Base-by-base conservation (phyloP, 2,329 filamentous ascomycete species). In the Orbilia blumenaviensis region DNA sequence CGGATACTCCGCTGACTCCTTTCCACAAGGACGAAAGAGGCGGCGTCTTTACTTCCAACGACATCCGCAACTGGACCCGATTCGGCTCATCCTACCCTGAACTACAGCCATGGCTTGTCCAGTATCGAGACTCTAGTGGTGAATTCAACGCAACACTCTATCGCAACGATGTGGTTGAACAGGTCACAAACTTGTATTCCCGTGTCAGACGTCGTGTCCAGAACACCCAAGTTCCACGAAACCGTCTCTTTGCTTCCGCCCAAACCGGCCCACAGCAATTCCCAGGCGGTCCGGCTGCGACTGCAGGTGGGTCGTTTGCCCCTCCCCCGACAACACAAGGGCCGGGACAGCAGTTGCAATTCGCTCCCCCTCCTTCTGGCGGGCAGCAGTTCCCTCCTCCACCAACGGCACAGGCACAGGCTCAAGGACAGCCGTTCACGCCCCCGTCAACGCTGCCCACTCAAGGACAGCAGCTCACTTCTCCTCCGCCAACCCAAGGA, bases 21-120 rank as follows among this genome's bases (percentile, higher is more conserved):
- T 75, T 75, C 71, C 71, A 68, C 38, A 68, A 58, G 36, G 71
- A 75, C 27, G 27, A 44, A 0, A 14, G 34, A 5, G 63, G 63
- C 29, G n/a, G 44, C 21, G 38, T 64, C 56, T 75, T 41, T 34
- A 68, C 4, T n/a, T 75, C 71, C 36, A 52, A 75, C 29, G 71
- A 75, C 4, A 23, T 67, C 71, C 34, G 63, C 14, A 50, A 75
- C 32, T 75, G 71, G 71, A 75, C 66, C n/a, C 29, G 41, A 46
- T 71, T 75, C 32, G 73, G 73, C 5, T 77, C 62, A 1, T 69
- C 73, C 27, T 77, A 77, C 25, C 58, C 73, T 27, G 73, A 77
- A 46, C 66, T 77, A 0, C 73, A 77, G 46, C 62, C 63, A 63
- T 75, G 71, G 71, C 71, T 75, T 25, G 56, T 56, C 3, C 44